Base-by-base conservation (phyloP, 1,139 yeast species). In the Geotrichum bryndzae region DNA sequence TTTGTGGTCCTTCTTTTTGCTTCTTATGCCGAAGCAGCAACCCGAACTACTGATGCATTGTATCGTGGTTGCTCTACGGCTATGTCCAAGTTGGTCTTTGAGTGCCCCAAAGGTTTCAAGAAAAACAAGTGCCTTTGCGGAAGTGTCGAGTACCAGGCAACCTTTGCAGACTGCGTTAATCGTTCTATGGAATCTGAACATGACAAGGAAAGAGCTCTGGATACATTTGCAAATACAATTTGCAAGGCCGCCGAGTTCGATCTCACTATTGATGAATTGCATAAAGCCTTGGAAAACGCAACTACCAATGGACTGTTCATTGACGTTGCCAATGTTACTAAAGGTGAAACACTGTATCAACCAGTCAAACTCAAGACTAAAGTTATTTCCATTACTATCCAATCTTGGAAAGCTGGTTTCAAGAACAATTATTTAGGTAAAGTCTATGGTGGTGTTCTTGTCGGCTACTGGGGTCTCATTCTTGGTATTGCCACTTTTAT, bases 401-500 rank as follows among this genome's bases (percentile, higher is more conserved):
- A 33, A 50, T 50, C 52, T 50, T 50, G 52, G 52, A 50, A 23
- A 50, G 52, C 13, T 23, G 52, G 33, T 11, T 50, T 23, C 29
- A 50, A 50, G 8, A n/a, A 41, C 5, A 41, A 41, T 15, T 41
- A 41, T n/a, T 4, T 15, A 3, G n/a, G 48, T n/a, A 15, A 5
- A 6, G 8, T 41, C 13, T 31, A 52, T 55, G 74, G 73, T 1
- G 63, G 65, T 54, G 65, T 64, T 13, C 56, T 69, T 3, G 56
- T 70, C 1, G 69, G 65, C 3, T 72, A 68, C 61, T 72, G 73
- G 68, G 67, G 59, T 7, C 27, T 66, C 1, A 58, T 72, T 4
- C 57, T 70, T 46, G 45, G 64, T 3, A 41, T 56, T 10, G 74
- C 66, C 0, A 54, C 66, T 4, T 8, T 66, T 5, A 52, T 66